Base-by-base conservation (phyloP, 2,329 filamentous ascomycete species). In the Rugonectria rugulosa region DNA sequence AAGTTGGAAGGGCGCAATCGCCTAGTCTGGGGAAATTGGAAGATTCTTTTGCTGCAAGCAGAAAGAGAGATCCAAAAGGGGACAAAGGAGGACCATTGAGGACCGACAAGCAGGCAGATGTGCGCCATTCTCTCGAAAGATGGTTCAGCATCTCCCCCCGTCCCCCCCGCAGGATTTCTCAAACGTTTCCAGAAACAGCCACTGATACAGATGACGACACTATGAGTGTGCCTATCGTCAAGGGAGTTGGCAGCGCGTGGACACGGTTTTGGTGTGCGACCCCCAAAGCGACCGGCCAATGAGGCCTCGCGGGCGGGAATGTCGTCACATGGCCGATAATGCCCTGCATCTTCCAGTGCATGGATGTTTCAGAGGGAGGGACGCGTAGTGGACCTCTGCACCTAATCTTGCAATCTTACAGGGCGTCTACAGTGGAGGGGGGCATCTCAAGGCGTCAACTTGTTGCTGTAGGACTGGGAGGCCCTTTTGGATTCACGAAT, bases 281-380 rank as follows among this genome's bases (percentile, higher is more conserved):
- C 46, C 46, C 52, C 53, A 46, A 46, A 40, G 14, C 36, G 14
- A 6, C 6, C 19, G 38, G 43, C 53, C 53, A 56, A 56, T 53
- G 38, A 43, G 20, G 17, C 29, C 26, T 21, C 3, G 15, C 15
- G 9, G 19, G 6, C 6, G 3, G 29, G 29, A 24, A 20, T 27
- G 17, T 14, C 38, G 41, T 56, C 53, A 56, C 53, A 56, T 56
- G 53, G 48, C 34, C 38, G 32, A 36, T 32, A 31, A 53, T 53
- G 36, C 48, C 40, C 40, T 51, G 48, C 48, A 43, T 40, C 20
- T 41, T 50, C 37, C 47, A n/a, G 47, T 50, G 47, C 27, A 40
- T 26, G 32, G 32, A 23, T 29, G 45, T 40, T 48, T 48, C 32
- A 24, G 24, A n/a, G n/a, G n/a, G n/a, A n/a, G 29, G 29, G 29